phyloP scores from a whole-genome alignment of 2,329 filamentous ascomycete genomes.

The Epichloe sibirici region DNA sequence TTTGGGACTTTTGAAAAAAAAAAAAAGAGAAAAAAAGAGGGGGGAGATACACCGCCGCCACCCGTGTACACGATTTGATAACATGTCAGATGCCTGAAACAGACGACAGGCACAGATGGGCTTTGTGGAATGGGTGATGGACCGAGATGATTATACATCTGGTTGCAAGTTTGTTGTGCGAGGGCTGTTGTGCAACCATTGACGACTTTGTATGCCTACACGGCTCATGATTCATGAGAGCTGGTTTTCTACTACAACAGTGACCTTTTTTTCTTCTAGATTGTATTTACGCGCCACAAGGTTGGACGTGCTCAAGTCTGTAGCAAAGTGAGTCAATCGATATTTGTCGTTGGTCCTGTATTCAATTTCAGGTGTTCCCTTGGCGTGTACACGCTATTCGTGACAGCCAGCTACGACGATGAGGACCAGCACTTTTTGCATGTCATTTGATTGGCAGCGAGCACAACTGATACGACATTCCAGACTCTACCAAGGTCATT shows the following conservation, averaged over 20 bases:
- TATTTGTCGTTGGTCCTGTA: background rate
- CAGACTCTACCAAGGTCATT: background rate
- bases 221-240: slow-evolving; percentile 23
- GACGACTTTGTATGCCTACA: slow-evolving; percentile 8
- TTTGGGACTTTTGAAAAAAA: slow-evolving; percentile 34
- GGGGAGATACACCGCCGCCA: background rate
- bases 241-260: slow-evolving; percentile 7
- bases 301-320: background rate
- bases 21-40: background rate
- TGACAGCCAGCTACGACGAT: too few species aligned
- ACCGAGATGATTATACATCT: slow-evolving; percentile 3
- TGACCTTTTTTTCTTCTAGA: background rate
- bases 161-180: slow-evolving; percentile 1
- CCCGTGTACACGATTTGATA: background rate
- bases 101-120: background rate
- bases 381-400: too few species aligned
- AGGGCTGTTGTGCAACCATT: slow-evolving; percentile 3
- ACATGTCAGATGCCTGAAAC: background rate
- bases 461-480: too few species aligned
- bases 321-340: background rate
- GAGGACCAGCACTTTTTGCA: too few species aligned
- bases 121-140: background rate
- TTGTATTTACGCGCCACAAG: slow-evolving; percentile 1
- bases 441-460: too few species aligned
- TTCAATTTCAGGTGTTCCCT: background rate